Percentiles rank a stretch among this genome's conserved stretches.
These are phyloP conservation scores for Pigoraptor vietnamica DNA, from an alignment of 78 protist genomes.

Conservation along the genomic window DNA sequence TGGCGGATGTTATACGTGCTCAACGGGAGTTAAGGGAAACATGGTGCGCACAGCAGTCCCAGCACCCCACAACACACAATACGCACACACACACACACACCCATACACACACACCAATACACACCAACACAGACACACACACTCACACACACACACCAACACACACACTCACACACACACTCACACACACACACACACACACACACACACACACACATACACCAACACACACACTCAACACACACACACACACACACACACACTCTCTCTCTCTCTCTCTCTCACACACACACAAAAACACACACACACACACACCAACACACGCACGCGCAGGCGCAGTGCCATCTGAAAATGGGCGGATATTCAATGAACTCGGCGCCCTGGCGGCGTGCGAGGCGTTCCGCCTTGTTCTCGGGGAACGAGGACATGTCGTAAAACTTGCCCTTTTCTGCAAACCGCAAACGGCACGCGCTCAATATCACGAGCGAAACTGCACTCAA, in stretches of 20 bases:
- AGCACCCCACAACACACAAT: not conserved
- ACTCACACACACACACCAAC: not conserved
- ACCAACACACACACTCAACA: no score
- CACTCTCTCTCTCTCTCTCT: no score
- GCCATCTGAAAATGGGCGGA: not conserved
- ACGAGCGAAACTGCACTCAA: not conserved
- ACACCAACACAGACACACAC: not conserved
- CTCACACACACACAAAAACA: no score
- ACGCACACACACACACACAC: not conserved
- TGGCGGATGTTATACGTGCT: slow-evolving; percentile 27
- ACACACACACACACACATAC: not conserved
- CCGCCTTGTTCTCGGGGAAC: slow-evolving; percentile 13
- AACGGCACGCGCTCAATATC: not conserved
- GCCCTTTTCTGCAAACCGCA: not conserved
- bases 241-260: not conserved
- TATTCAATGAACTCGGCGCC: slow-evolving; percentile 7
- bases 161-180: not conserved
- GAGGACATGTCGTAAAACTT: slow-evolving; percentile 17
- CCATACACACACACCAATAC: not conserved
- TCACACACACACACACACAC: not conserved
- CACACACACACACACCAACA: not conserved
- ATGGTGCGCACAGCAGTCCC: not conserved
- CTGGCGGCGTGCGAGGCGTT: not conserved
- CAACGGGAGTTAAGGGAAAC: not conserved
- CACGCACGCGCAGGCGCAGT: not conserved